Conservation (phyloP, 2,329 filamentous ascomycete genomes). For the Clonostachys byssicola region DNA sequence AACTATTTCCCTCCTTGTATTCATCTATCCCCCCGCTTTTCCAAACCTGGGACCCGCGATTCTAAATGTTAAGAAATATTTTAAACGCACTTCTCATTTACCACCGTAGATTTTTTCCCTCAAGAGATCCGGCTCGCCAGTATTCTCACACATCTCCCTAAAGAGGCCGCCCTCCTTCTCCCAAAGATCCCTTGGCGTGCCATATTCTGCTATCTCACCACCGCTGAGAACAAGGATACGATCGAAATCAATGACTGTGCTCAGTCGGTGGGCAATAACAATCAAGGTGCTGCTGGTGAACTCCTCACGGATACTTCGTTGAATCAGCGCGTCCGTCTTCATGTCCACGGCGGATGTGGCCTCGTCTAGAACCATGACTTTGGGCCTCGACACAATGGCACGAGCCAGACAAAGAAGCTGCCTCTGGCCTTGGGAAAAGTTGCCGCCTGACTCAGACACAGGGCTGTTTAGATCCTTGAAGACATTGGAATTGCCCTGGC, state of each 20-base stretch:
- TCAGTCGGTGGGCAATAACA: conserved; percentile 72
- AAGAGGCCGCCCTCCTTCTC: conserved; percentile 48
- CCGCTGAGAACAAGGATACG: conserved; percentile 68
- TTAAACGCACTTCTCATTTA: neutral
- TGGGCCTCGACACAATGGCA: conserved; percentile 67
- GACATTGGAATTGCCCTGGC: conserved; percentile 55
- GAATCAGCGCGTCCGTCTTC: conserved; percentile 70
- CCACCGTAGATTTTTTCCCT: conserved; percentile 34
- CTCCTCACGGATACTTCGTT: conserved; percentile 68
- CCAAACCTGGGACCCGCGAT: neutral
- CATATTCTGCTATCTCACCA: conserved; percentile 64
- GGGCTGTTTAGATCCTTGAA: conserved; percentile 59
- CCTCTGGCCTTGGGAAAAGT: conserved; percentile 72
- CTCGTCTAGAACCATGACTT: conserved; percentile 78
- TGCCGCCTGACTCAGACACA: conserved; percentile 69
- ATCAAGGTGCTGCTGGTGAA: conserved; percentile 66
- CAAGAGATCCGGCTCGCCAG: conserved; percentile 52
- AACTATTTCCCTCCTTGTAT: neutral
- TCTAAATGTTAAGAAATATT: neutral
- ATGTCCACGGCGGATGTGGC: conserved; percentile 78
- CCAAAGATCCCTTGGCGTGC: conserved; percentile 59
- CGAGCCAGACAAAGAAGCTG: conserved; percentile 73
- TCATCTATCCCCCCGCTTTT: neutral
- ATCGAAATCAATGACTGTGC: conserved; percentile 75
- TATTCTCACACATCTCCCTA: conserved; percentile 58